Evolutionary conservation across 2,329 filamentous ascomycete genomes (phyloP), one percentile per base, ranked within the genome.

Genomic region (Cercospora sesami): DNA sequence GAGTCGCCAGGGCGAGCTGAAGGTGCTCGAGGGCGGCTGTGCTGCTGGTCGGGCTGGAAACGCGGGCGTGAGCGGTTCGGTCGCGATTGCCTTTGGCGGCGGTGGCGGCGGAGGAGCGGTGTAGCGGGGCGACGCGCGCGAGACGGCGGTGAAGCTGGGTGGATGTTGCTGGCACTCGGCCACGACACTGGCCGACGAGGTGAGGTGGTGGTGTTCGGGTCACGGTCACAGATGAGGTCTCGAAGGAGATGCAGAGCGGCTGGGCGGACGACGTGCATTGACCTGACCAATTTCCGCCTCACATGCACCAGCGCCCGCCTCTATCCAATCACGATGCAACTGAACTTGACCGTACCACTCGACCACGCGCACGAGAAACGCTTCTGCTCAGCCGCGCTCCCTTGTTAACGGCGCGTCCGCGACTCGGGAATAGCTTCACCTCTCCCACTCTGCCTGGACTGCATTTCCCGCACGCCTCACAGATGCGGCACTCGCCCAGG

Each of bases 51-150:
- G 65, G 60, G 51, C 48, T 63, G 66, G 66, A 31, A 33, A 63
- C 45, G 65, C 55, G 48, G 65, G 45, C 64, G 64, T 28, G 64
- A 48, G 65, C 60, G 53, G 65, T 21, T 59, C 65, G 55, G 65
- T 67, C 60, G 65, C 65, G 58, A 51, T 60, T 64, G 61, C 65
- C 55, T 10, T 31, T 30, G 18, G 60, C 48, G 39, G 45, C 39
- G 39, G 18, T 28, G 45, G 60, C 26, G 53, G 26, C 53, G 53
- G 53, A 18, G 26, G 23, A 30, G 53, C 23, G 53, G 30, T 26
- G 53, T 30, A 21, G 30, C 6, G n/a, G 53, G 23, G 26, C 28
- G 53, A n/a, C 28, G 33, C 23, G 59, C 59, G 59, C 8, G 31
- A 21, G 31, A 45, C 59, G 28, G 36, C 28, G 39, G 21, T 14